Evolutionary conservation across 371 early-diverging fungal species (phyloP).

Genomic region (Mucor lusitanicus): DNA sequence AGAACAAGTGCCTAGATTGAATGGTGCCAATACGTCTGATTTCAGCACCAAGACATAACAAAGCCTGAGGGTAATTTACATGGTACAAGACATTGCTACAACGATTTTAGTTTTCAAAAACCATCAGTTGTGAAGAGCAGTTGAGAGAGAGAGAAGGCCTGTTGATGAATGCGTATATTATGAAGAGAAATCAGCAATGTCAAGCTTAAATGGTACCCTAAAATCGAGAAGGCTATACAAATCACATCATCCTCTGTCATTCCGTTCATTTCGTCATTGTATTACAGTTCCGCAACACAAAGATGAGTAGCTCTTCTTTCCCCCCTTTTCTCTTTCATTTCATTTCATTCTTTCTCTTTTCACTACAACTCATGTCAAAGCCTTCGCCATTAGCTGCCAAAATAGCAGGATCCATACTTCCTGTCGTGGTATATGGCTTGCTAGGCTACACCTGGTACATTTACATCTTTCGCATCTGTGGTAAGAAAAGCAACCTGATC

Average conservation of each 20-base stretch:
- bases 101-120: too few relatives aligned
- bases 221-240: too few relatives aligned
- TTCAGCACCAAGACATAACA: too few relatives aligned
- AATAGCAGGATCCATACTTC: constrained; percentile 31
- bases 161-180: too few relatives aligned
- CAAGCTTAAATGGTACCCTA: too few relatives aligned
- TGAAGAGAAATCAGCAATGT: too few relatives aligned
- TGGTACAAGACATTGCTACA: too few relatives aligned
- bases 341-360: not conserved
- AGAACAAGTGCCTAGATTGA: too few relatives aligned
- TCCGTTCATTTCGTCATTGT: not conserved
- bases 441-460: constrained; percentile 54
- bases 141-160: too few relatives aligned
- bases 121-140: too few relatives aligned
- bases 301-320: not conserved
- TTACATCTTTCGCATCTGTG: constrained; percentile 55
- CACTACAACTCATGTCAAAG: constrained; percentile 13
- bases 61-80: too few relatives aligned
- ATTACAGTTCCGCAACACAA: not conserved
- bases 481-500: constrained; percentile 27
- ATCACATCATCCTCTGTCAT: not conserved
- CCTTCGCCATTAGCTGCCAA: constrained; percentile 20
- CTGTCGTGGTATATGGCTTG: constrained; percentile 37
- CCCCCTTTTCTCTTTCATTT: not conserved
- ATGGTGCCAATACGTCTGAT: too few relatives aligned